phyloP scores from a whole-genome alignment of 148 eudicot genomes.

The Agrostemma githago region DNA sequence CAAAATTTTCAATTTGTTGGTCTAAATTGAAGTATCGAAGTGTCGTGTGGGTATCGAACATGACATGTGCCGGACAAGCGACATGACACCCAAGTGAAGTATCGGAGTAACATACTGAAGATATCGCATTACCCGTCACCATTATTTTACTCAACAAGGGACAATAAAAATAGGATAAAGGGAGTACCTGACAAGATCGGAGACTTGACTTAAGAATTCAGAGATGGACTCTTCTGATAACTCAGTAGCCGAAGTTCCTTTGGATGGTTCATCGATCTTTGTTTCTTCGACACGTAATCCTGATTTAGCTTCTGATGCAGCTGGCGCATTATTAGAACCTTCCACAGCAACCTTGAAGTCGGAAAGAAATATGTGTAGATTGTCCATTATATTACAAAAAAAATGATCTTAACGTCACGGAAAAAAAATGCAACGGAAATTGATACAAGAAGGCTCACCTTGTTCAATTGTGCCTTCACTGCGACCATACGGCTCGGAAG shows the following conservation, averaged over 20 bases:
- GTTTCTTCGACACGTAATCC: constrained; percentile 27
- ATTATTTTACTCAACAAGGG: neutral
- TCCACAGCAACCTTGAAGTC: constrained; percentile 50
- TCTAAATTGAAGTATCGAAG: too few relatives aligned
- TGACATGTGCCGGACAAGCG: too few relatives aligned
- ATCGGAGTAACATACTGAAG: too few relatives aligned
- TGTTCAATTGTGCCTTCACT: constrained; percentile 54
- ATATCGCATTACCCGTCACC: neutral
- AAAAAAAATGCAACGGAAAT: constrained; percentile 22
- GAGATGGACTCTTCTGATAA: constrained; percentile 57
- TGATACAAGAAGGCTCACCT: constrained; percentile 41
- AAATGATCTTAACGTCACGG: constrained; percentile 6
- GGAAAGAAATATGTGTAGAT: neutral
- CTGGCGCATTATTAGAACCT: constrained; percentile 40
- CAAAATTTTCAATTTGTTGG: too few relatives aligned
- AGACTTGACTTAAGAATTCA: constrained; percentile 62
- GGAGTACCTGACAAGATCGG: constrained; percentile 62
- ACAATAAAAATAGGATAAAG: neutral
- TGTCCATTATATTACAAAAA: neutral
- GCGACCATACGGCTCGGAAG: constrained; percentile 34
- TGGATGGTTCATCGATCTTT: constrained; percentile 31
- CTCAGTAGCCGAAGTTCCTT: constrained; percentile 28
- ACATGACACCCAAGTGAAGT: too few relatives aligned
- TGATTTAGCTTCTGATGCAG: constrained; percentile 33
- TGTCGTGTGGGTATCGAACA: too few relatives aligned